Base-by-base conservation (phyloP, 2,329 filamentous ascomycete genomes). In the Fusarium falciforme region DNA sequence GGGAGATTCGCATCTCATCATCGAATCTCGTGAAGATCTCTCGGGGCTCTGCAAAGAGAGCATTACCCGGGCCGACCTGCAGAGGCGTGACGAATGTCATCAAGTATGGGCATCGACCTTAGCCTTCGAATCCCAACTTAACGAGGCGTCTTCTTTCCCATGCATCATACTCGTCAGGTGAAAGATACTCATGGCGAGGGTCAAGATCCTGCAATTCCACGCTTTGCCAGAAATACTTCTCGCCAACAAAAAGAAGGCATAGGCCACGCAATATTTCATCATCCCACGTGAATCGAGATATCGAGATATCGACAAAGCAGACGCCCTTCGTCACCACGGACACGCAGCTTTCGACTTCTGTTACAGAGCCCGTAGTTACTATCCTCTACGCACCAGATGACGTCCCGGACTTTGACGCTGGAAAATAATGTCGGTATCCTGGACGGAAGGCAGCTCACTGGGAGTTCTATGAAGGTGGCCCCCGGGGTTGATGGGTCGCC, bases 171-270 rank as follows among this genome's bases (percentile, higher is more conserved):
- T 12, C 6, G 2, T 31, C 8, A 31, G 17, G 11, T 4, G 47
- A 52, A 31, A 31, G 47, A 31, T 31, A 6, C 17, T 14, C 8
- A 20, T 61, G 4, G 27, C 47, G 2, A 31, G 25, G 17, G 9
- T 14, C 0, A 11, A 11, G 12, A 8, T 25, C 8, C 8, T 54
- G 33, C 9, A 42, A 4, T 2, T 17, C 17, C 16, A 40, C n/a
- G 20, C 63, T 59, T 5, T 25, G 6, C 14, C 9, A 0, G 5
- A 22, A 1, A 42, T 33, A 9, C 0, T 29, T 3, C 27, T 11
- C 1, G 1, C 68, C 68, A 22, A 71, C 42, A 27, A 68, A 71
- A 1, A 71, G 11, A 4, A 63, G 58, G 22, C 68, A 71, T 6
- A 71, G 31, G 20, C 31, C 52, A 9, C 20, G 20, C 9, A n/a